Evolutionary conservation across 2,329 filamentous ascomycete species (phyloP), one percentile per base, ranked within the genome.

Genomic region (Pezicula rhizophila): DNA sequence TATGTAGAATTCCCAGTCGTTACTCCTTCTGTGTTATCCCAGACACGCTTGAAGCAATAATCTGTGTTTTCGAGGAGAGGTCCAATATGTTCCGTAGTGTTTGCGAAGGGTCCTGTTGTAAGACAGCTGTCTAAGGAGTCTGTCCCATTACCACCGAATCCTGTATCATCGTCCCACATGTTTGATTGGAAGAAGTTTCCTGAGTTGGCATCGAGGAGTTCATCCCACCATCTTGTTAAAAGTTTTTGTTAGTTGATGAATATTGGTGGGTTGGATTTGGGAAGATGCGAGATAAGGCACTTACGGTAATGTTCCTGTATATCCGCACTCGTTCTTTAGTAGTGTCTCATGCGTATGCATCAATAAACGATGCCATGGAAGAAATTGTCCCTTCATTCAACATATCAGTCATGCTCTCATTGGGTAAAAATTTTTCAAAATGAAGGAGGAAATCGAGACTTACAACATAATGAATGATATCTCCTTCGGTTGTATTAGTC

Each of bases 301-400:
- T 31, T 31, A 31, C 28, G 51, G 48, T 6, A 50, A 18, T 6
- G 48, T 46, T 8, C 51, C 48, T 10, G 42, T 51, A 52, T 69
- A 69, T 43, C 58, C 60, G 50, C 68, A 71, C 59, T 72, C 68
- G 12, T 65, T 52, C 20, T 65, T 64, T 51, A 72, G 62, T 51
- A 68, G 40, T 40, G 55, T 52, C 58, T 71, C 68, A 52, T 68
- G 68, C 3, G 64, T 55, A 49, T 57, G 57, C 23, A 68, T 54
- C 54, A 65, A 70, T 56, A 66, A 67, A 18, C 69, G 62, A 60
- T 71, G 69, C 66, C 67, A 71, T 14, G 64, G 60, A 2, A 71
- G 60, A 60, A 72, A 72, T 28, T 65, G 57, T 46, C 60, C 63
- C 42, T 45, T 12, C 2, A 60, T 57, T 33, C 28, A 15, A 17